Base-by-base conservation (phyloP, 495 filamentous ascomycete genomes). In the Xylaria grammica region DNA sequence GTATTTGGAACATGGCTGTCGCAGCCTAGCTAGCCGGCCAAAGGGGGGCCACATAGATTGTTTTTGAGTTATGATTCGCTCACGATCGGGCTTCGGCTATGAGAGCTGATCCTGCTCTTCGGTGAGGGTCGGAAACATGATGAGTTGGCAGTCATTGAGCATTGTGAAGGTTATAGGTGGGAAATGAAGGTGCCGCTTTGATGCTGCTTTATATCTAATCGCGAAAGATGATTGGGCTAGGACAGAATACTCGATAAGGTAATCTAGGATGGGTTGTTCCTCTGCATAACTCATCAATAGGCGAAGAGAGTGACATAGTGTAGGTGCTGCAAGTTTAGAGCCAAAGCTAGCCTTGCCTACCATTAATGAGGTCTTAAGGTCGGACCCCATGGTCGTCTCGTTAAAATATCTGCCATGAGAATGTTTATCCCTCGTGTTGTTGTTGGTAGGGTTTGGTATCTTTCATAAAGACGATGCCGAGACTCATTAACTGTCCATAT, bases 71-170 rank as follows among this genome's bases (percentile, higher is more conserved):
- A 30, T 30, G 26, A 55, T 55, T 55, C 26, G 38, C 58, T 20
- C 24, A 24, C n/a, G n/a, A 20, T 27, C 13, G 15, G 49, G 60
- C 15, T 36, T 24, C 36, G 50, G 10, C 30, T 38, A 42, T 46
- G 36, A 48, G 22, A 24, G 27, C 42, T 24, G 19, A 38, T 36
- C 42, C 38, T 48, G 27, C 27, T 44, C 19, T 63, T 63, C 60
- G 60, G 60, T 63, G 50, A 63, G 50, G 48, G 42, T 58, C 29
- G n/a, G 62, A 9, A 19, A 44, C 1, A 17, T 65, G 62, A 65
- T 65, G 32, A 42, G 62, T 29, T 58, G 62, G 62, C 45, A 51
- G 32, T 54, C 22, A 13, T 58, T 50, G 17, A 30, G n/a, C 62
- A 51, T 51, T 20, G 53, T 36, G 44, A 34, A 58, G 30, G 30